Conservation (phyloP, 1,139 yeast species). For the Debaryomyces subglobosus region DNA sequence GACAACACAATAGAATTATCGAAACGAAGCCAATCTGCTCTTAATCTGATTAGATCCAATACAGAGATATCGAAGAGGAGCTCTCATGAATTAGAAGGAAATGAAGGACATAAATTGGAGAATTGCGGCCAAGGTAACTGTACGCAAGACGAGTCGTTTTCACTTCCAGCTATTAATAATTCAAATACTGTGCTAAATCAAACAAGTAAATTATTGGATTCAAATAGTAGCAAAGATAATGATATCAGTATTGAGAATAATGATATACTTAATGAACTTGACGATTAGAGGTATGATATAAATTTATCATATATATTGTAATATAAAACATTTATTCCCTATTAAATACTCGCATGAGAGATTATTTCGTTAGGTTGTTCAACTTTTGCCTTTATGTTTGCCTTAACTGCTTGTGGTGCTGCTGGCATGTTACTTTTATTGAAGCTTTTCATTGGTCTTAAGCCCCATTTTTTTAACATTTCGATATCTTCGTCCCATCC, state of each 20-base stretch:
- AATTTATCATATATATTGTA: neutral
- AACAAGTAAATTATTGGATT: constrained; percentile 9
- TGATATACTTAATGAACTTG: constrained; percentile 18
- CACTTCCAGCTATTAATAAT: constrained; percentile 31
- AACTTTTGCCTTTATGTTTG: neutral
- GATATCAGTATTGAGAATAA: constrained; percentile 8
- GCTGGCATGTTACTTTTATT: neutral
- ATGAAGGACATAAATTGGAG: neutral
- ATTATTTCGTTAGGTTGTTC: neutral
- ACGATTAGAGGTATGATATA: constrained; percentile 9
- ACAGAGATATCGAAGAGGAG: neutral
- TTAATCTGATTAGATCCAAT: neutral
- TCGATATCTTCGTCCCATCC: constrained; percentile 83
- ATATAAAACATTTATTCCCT: neutral
- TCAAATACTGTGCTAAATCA: constrained; percentile 18
- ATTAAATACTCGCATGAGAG: neutral
- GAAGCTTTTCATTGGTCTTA: constrained; percentile 67
- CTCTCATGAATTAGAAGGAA: neutral
- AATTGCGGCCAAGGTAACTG: constrained; percentile 5
- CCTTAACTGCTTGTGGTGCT: neutral
- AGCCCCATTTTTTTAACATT: constrained; percentile 73
- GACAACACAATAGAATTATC: constrained; percentile 17
- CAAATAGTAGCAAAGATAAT: constrained; percentile 3
- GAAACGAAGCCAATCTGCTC: neutral
- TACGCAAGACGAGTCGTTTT: constrained; percentile 34